Percentiles rank a stretch among this genome's conserved stretches.
phyloP scores from a whole-genome alignment of 2,329 filamentous ascomycete species.

The Bertia moriformis region DNA sequence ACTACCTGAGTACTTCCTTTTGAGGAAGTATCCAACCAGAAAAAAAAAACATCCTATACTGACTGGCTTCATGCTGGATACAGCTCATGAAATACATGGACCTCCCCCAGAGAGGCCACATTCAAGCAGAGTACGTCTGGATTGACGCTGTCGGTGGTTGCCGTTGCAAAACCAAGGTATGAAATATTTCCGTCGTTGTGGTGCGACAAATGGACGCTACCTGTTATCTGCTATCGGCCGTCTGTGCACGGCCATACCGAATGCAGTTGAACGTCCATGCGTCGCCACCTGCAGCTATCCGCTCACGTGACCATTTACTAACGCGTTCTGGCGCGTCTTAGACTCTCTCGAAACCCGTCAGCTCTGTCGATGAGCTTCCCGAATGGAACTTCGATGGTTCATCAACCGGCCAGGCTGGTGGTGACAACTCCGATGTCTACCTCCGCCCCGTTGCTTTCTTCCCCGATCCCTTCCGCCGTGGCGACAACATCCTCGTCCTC shows the following conservation, averaged over 20 bases:
- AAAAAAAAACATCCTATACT: too few relatives aligned
- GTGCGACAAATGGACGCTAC: too few relatives aligned
- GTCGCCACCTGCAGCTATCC: background rate
- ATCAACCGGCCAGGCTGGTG: conserved; percentile 79
- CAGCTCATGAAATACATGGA: conserved; percentile 85
- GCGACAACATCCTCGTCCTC: conserved; percentile 86
- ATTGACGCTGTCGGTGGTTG: conserved; percentile 70
- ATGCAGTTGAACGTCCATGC: too few relatives aligned
- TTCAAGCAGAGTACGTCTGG: conserved; percentile 97
- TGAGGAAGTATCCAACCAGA: too few relatives aligned
- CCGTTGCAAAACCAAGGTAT: conserved; percentile 91
- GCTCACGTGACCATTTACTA: conserved; percentile 1
- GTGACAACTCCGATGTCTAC: conserved; percentile 95
- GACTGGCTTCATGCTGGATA: conserved; percentile 4
- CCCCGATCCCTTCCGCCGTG: conserved; percentile 69
- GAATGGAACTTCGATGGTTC: conserved; percentile 37
- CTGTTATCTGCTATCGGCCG: background rate
- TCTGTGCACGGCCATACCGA: background rate
- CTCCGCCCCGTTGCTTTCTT: conserved; percentile 78
- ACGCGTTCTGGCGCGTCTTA: too few relatives aligned
- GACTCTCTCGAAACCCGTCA: background rate
- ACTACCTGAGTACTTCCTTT: too few relatives aligned
- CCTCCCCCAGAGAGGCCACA: conserved; percentile 74
- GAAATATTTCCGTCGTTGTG: conserved; percentile 25
- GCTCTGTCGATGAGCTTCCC: background rate